These are phyloP conservation scores for Tephrocybe sp. DNA, from an alignment of 768 basidiomycete genomes.

Conservation along the genomic window DNA sequence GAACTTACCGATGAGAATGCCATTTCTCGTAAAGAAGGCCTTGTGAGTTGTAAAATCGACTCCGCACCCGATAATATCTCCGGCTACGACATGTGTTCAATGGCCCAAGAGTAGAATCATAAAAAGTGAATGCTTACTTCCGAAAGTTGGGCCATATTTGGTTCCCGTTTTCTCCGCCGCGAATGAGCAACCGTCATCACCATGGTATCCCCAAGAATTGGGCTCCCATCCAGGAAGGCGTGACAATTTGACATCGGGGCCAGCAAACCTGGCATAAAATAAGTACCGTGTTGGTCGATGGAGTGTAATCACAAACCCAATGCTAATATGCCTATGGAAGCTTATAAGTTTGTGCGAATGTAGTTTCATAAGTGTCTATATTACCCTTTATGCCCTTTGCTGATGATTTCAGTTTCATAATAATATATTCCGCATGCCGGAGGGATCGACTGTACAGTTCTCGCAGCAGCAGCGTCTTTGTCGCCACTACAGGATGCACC, in stretches of 20 bases:
- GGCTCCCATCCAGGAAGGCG: constrained; percentile 86
- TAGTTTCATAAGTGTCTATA: constrained; percentile 21
- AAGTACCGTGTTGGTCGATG: constrained; percentile 1
- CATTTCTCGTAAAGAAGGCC: constrained; percentile 91
- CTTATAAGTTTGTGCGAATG: constrained; percentile 16
- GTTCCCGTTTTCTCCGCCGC: constrained; percentile 70
- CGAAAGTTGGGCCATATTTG: constrained; percentile 75
- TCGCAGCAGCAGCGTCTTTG: constrained; percentile 80
- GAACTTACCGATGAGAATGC: constrained; percentile 57
- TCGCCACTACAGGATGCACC: constrained; percentile 60
- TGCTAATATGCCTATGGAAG: constrained; percentile 68
- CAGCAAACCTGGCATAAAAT: constrained; percentile 55
- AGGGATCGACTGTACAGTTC: constrained; percentile 76
- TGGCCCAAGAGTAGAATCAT: background rate
- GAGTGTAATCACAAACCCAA: constrained; percentile 55
- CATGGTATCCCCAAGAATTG: constrained; percentile 89
- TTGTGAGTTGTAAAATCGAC: constrained; percentile 81
- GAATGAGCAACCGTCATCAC: constrained; percentile 82
- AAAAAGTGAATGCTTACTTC: constrained; percentile 49
- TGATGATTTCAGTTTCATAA: constrained; percentile 84
- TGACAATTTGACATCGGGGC: constrained; percentile 58
- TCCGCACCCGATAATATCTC: constrained; percentile 89
- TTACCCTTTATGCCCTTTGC: constrained; percentile 80
- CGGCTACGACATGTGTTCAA: constrained; percentile 45
- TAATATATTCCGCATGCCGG: constrained; percentile 90